Evolutionary conservation across 768 basidiomycete genomes (phyloP), one percentile per base, ranked within the genome.

Genomic region (Termitomyces sp.): DNA sequence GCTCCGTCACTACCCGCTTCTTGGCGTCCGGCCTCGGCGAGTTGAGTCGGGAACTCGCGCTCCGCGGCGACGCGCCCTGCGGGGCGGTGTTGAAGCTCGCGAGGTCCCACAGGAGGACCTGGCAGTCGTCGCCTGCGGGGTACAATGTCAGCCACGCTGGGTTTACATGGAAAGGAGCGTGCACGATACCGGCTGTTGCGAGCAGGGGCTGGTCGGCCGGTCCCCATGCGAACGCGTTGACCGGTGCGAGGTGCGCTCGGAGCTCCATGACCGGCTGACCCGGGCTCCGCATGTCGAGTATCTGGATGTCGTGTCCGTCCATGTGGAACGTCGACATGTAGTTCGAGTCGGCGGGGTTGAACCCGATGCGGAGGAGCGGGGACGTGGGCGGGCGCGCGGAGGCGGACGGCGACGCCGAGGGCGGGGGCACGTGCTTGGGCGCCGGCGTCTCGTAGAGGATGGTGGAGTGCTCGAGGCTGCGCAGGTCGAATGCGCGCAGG

Each of bases 271-370:
- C 94, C 0, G 97, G 94, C 60, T 91, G 87, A 2, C 97, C 97
- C 1, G 97, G 97, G 71, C 87, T 91, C 53, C 97, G 85, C 92
- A 98, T 98, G 66, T 99, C 97, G 60, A 99, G 76, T 28, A 99
- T 92, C 69, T 97, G 91, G 3, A 97, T 81, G 65, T 94, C 90
- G 20, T 79, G 71, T 50, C 92, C 91, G 67, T 97, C 94, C 81
- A 93, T 88, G 66, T 98, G 96, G 72, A 98, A 97, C 2, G 94
- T 96, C 13, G 94, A 92, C 84, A 99, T 91, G 70, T 96, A 97
- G 64, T 97, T 94, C 16, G 94, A 89, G 71, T 91, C 88, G 7
- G 85, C 81, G 0, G 95, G 94, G 66, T 93, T 94, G 76, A 96
- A 96, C 26, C 89, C 89, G 57, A 96, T 90, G 45, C 94, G 80